Base-by-base conservation (phyloP, 768 basidiomycete genomes). In the Erythrobasidium yunnanense region DNA sequence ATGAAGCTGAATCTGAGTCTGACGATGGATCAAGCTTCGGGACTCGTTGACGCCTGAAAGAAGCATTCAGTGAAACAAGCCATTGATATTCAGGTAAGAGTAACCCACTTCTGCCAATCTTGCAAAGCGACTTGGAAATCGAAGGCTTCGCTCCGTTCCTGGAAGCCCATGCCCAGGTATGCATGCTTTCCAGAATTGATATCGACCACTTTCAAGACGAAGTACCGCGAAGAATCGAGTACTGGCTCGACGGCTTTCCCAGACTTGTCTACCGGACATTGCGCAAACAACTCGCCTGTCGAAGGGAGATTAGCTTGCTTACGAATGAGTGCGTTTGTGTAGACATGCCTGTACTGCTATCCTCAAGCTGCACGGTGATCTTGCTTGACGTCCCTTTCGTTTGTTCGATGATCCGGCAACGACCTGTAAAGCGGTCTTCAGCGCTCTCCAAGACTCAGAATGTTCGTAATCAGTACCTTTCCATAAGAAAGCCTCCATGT, bases 71-170 rank as follows among this genome's bases (percentile, higher is more conserved):
- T 22, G 54, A 30, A 30, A 29, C 7, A 23, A 6, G 8, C 34
- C 18, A 32, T 8, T 22, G 7, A 52, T 8, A 32, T 6, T 23
- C 60, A 27, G 6, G 23, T 6, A 60, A 22, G 47, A 20, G 52
- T 25, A 20, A 55, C 65, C 6, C 49, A 68, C 68, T 68, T 68
- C 23, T 56, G 54, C 68, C 68, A 69, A 34, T 70, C 72, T 52
- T 73, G 73, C n/a, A 74, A 45, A 0, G 71, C 70, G 25, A 74
- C 73, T 47, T 74, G 71, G 49, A 71, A 73, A 58, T 74, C 73
- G 52, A 74, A 74, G 2, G 52, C 27, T 51, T 71, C 72, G 17
- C 62, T 66, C 0, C 73, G 71, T 54, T 74, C 73, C 20, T 68
- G 69, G 60, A 74, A 74, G 22, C 73, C 73, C 70, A 74, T 72